A percentile compares a stretch with the other conserved stretches of the same genome.
Evolutionary conservation across 169 alveolate species (phyloP).

Genomic region (Plasmodium billcollinsi): DNA sequence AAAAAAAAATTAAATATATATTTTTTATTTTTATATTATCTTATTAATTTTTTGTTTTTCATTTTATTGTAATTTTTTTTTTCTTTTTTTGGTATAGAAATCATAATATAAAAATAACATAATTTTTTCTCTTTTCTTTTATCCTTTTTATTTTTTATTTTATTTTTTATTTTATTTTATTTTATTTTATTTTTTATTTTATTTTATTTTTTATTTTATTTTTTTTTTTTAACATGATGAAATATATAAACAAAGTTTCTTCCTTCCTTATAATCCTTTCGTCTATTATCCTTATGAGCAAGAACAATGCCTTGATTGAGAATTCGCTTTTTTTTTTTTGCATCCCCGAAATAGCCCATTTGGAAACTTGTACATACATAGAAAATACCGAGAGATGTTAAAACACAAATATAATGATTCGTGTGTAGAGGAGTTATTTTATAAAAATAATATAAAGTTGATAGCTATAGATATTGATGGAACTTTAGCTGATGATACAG

Average conservation of each 20-base stretch:
- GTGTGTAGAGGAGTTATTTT: conserved; percentile 23
- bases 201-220: neutral
- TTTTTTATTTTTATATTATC: no score
- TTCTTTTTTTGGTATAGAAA: no score
- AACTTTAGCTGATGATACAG: conserved; percentile 26
- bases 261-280: neutral
- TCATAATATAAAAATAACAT: no score
- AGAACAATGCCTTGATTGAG: conserved; percentile 24
- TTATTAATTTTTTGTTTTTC: no score
- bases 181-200: neutral
- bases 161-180: neutral
- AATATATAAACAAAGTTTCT: conserved; percentile 2
- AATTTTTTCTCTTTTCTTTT: no score
- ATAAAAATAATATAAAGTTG: conserved; percentile 22
- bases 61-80: no score
- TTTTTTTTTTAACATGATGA: conserved; percentile 10
- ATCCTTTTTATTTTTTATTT: neutral
- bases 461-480: conserved; percentile 69
- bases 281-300: conserved; percentile 1
- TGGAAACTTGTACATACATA: conserved; percentile 23
- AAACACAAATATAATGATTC: conserved; percentile 27
- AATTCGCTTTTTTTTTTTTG: conserved; percentile 76
- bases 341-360: conserved; percentile 33
- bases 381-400: conserved; percentile 8
- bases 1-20: no score